These are phyloP conservation scores for Fagopyrum tataricum DNA, from an alignment of 148 eudicot genomes.

Conservation along the genomic window DNA sequence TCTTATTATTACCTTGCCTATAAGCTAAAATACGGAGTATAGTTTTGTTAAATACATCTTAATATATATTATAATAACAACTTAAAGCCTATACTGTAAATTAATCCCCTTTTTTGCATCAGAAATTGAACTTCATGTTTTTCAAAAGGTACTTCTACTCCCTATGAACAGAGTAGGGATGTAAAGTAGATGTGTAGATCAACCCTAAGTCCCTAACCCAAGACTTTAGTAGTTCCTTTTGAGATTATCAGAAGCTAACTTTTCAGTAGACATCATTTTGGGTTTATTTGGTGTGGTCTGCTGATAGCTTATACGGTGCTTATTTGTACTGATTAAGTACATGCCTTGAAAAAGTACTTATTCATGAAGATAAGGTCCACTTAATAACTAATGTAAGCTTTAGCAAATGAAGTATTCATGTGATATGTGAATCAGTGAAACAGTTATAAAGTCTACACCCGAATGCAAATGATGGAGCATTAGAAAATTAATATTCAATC, in stretches of 20 bases:
- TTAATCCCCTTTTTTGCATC: background rate
- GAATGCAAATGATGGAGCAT: background rate
- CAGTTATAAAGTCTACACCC: background rate
- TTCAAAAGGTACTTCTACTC: background rate
- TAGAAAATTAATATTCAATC: background rate
- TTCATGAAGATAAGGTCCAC: too few species aligned
- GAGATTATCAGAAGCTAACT: background rate
- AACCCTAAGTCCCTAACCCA: background rate
- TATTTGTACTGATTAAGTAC: too few species aligned
- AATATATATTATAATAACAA: too few species aligned
- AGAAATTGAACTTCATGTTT: background rate
- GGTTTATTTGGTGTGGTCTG: too few species aligned
- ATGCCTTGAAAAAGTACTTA: too few species aligned
- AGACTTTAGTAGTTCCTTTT: background rate
- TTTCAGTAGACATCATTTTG: background rate
- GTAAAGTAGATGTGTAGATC: background rate
- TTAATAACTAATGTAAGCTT: too few species aligned
- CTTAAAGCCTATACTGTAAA: background rate
- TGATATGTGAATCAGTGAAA: background rate
- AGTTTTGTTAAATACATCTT: too few species aligned
- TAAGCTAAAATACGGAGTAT: background rate
- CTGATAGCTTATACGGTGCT: too few species aligned
- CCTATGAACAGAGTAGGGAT: background rate
- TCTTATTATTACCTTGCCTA: background rate
- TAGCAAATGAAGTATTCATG: background rate